phyloP scores from a whole-genome alignment of 2,329 filamentous ascomycete genomes.

The Xylariaceae sp. region DNA sequence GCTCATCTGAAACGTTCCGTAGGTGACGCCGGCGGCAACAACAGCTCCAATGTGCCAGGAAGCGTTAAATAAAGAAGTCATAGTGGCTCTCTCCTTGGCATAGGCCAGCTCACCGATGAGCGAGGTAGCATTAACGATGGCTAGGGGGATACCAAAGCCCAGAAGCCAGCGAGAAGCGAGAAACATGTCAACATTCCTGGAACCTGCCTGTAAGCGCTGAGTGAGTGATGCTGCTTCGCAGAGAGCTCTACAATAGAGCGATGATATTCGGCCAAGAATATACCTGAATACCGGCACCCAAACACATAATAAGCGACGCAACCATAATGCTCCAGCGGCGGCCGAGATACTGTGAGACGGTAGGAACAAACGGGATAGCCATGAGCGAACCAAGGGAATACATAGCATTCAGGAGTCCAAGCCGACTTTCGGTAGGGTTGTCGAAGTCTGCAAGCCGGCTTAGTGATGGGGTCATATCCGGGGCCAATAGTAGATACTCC shows the following conservation, averaged over 20 bases:
- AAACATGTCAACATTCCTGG: constrained; percentile 45
- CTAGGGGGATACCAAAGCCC: constrained; percentile 49
- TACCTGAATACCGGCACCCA: constrained; percentile 43
- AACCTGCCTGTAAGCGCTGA: constrained; percentile 41
- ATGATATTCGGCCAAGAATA: constrained; percentile 30
- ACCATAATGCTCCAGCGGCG: constrained; percentile 46
- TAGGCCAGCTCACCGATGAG: constrained; percentile 58
- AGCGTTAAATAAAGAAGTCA: constrained; percentile 58
- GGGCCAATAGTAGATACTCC: not conserved
- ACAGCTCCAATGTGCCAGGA: constrained; percentile 54
- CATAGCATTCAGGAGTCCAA: constrained; percentile 47
- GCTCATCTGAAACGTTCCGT: constrained; percentile 46
- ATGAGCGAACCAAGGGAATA: constrained; percentile 46
- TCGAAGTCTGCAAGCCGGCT: constrained; percentile 40
- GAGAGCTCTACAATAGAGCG: constrained; percentile 20
- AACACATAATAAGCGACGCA: constrained; percentile 40
- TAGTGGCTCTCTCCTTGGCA: constrained; percentile 54
- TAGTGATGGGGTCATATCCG: not conserved
- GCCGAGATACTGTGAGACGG: constrained; percentile 42
- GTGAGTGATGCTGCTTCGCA: not conserved
- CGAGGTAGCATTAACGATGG: constrained; percentile 41
- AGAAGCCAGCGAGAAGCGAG: constrained; percentile 45
- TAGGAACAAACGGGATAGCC: constrained; percentile 45
- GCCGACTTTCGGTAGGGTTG: constrained; percentile 41
- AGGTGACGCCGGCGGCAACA: constrained; percentile 45